These are phyloP conservation scores for Tolypocladium nubicola DNA, from an alignment of 2,329 filamentous ascomycete species.

Conservation along the genomic window DNA sequence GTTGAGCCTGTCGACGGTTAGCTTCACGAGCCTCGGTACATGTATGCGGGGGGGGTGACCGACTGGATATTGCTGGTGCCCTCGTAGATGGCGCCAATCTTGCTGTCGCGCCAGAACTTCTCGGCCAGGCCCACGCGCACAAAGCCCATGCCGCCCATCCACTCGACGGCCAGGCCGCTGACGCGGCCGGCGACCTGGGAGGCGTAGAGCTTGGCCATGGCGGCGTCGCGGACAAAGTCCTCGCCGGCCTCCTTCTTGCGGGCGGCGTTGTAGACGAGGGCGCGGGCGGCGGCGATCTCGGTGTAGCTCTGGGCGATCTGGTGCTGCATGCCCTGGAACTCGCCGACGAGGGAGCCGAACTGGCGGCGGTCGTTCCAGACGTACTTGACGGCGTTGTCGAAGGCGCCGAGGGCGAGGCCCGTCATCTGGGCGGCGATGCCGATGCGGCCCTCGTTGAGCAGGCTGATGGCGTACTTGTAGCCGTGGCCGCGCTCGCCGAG, in stretches of 20 bases:
- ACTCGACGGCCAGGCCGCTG: conserved; percentile 79
- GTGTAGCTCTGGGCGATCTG: conserved; percentile 94
- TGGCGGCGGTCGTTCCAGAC: conserved; percentile 98
- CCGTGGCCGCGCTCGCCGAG: conserved; percentile 83
- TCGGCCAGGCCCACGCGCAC: conserved; percentile 92
- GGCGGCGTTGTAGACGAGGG: conserved; percentile 89
- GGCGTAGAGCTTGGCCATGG: conserved; percentile 95
- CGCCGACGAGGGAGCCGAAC: conserved; percentile 85
- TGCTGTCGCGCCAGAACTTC: conserved; percentile 96
- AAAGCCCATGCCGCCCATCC: conserved; percentile 99
- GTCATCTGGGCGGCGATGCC: conserved; percentile 99
- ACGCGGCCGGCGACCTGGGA: conserved; percentile 88
- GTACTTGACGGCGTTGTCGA: conserved; percentile 86
- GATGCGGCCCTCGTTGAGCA: conserved; percentile 94
- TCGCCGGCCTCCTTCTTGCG: conserved; percentile 97
- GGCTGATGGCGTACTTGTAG: conserved; percentile 93
- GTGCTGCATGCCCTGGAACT: conserved; percentile 99
- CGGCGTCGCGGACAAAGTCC: conserved; percentile 89
- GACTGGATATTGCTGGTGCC: conserved; percentile 72
- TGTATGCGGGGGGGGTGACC: conserved; percentile 12
- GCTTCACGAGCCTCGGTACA: not conserved
- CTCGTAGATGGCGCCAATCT: conserved; percentile 97
- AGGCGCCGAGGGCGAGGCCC: conserved; percentile 84
- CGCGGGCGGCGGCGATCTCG: conserved; percentile 84
- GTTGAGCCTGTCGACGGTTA: conserved; percentile 35